Base-by-base conservation (phyloP, 495 filamentous ascomycete species). In the Letharia lupina region DNA sequence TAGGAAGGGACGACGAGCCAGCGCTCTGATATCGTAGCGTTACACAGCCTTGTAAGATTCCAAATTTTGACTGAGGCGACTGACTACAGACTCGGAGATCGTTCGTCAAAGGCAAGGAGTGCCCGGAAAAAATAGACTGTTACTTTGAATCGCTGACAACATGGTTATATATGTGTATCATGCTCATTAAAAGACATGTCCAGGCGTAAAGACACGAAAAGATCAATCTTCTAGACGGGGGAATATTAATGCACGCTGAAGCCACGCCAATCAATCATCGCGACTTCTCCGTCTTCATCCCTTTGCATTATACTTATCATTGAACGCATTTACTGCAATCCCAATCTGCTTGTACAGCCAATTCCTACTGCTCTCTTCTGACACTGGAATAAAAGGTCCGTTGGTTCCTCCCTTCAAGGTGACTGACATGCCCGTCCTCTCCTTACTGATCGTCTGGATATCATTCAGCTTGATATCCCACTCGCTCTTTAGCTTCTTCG, bases 381-480 rank as follows among this genome's bases (percentile, higher is more conserved):
- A 87, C 4, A 97, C 90, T 0, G 94, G 94, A 42, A 98, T 89
- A 71, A 97, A 98, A 13, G 94, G 94, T 18, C 94, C 94, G 73
- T 96, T 96, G 23, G 89, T 90, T 15, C 91, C 91, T 1, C 91
- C 93, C 68, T 96, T 89, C 68, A 98, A 77, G 52, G 89, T 87
- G 67, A 98, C 83, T 60, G 88, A 90, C 80, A 98, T 86, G 11
- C 94, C 94, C 15, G 95, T 98, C 66, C 94, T 79, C 80, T 98
- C 94, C 79, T 97, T 98, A 40, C 87, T 88, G 65, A 98, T 97
- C 0, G 91, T 96, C 83, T 98, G 93, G 47, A 98, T 87, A 71
- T 98, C 93, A 70, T 94, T 96, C 60, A 98, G 79, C 41, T 90
- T 89, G 35, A 98, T 90, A 70, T 98, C 93, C 94, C 94, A 98